These are phyloP conservation scores for Globisporangium recalcitrans DNA, from an alignment of 352 stramenopile genomes.

Conservation along the genomic window DNA sequence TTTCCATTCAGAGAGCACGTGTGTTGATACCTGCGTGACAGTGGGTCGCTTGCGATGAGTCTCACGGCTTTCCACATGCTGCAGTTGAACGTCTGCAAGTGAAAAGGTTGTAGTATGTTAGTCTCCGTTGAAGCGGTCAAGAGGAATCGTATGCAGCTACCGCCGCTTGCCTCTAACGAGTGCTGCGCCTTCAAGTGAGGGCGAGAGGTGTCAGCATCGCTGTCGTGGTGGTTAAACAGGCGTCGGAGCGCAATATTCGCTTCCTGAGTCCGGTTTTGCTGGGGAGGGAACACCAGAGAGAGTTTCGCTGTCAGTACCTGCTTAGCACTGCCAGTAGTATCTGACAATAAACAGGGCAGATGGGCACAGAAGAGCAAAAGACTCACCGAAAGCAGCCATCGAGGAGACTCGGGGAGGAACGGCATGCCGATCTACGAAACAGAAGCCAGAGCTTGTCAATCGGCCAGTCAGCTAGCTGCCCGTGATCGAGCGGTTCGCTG, in stretches of 20 bases:
- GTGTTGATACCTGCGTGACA: conserved; percentile 43
- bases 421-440: conserved; percentile 46
- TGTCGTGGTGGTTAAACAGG: conserved; percentile 19
- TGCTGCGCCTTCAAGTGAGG: conserved; percentile 22
- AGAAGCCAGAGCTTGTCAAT: not conserved
- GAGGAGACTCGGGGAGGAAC: conserved; percentile 61
- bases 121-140: too few species aligned
- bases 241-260: conserved; percentile 28
- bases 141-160: too few species aligned
- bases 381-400: conserved; percentile 57
- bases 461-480: not conserved
- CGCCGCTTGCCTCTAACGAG: conserved; percentile 13
- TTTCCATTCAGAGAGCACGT: too few species aligned
- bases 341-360: not conserved
- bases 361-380: not conserved
- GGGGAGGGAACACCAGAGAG: not conserved
- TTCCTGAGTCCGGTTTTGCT: conserved; percentile 49
- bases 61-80: conserved; percentile 31
- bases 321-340: not conserved
- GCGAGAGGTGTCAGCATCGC: not conserved
- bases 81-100: conserved; percentile 26
- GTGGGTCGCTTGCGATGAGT: conserved; percentile 29
- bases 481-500: too few species aligned
- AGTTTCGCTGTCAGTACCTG: not conserved
- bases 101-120: too few species aligned